Evolutionary conservation across 495 filamentous ascomycete genomes (phyloP).

Genomic region (Lepidopterella palustris): DNA sequence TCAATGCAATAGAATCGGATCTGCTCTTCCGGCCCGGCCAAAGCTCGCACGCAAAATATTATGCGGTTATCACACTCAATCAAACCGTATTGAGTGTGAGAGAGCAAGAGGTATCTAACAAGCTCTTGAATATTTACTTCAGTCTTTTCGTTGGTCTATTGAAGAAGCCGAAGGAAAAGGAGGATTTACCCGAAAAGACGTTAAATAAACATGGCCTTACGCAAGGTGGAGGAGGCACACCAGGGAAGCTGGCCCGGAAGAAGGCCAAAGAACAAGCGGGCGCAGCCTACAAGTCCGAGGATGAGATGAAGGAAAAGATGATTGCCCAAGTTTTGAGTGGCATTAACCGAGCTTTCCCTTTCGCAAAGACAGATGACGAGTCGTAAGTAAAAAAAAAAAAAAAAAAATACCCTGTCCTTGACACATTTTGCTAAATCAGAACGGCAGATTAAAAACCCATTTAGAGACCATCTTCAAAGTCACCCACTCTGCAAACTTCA

Average conservation of each 20-base stretch:
- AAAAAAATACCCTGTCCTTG: too few relatives aligned
- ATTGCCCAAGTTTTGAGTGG: conserved; percentile 85
- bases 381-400: too few relatives aligned
- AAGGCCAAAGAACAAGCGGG: conserved; percentile 51
- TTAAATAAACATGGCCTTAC: conserved; percentile 35
- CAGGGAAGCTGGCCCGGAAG: conserved; percentile 45
- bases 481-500: conserved; percentile 97
- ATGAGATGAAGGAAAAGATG: conserved; percentile 80
- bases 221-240: conserved; percentile 46
- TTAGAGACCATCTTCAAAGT: conserved; percentile 90
- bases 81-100: conserved; percentile 83
- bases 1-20: conserved; percentile 76
- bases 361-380: conserved; percentile 68
- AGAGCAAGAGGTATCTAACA: conserved; percentile 75
- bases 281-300: conserved; percentile 41
- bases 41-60: conserved; percentile 82
- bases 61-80: conserved; percentile 91
- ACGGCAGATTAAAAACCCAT: conserved; percentile 60
- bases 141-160: conserved; percentile 70
- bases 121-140: conserved; percentile 85
- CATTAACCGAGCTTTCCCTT: conserved; percentile 92
- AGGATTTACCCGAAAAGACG: conserved; percentile 15
- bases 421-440: too few relatives aligned
- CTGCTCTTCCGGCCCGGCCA: conserved; percentile 82
- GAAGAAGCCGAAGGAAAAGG: conserved; percentile 47